These are phyloP conservation scores for Selenicereus undatus DNA, from an alignment of 148 eudicot genomes.

Conservation along the genomic window DNA sequence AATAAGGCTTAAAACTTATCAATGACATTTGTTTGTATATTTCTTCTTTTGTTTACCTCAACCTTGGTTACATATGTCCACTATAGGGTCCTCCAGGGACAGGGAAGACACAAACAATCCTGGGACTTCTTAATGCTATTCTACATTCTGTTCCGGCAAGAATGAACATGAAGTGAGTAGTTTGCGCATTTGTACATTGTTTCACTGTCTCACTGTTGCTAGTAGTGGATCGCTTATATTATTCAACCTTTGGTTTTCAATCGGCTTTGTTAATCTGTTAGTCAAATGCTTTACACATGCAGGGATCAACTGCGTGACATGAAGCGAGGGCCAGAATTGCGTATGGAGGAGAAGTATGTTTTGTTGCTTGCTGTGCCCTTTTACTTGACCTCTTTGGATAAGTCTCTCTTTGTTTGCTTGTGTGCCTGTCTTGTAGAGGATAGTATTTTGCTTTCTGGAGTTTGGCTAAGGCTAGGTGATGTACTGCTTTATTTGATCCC, in stretches of 20 bases:
- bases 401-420: not conserved
- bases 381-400: not conserved
- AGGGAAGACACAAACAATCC: slow-evolving; percentile 96
- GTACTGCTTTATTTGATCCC: not conserved
- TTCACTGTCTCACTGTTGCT: slow-evolving; percentile 4
- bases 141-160: slow-evolving; percentile 93
- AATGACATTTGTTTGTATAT: not conserved
- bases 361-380: slow-evolving; percentile 13
- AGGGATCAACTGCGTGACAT: slow-evolving; percentile 48
- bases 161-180: slow-evolving; percentile 58
- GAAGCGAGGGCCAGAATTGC: slow-evolving; percentile 72
- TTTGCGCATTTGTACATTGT: not conserved
- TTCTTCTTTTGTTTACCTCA: slow-evolving; percentile 1
- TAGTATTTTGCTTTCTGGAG: not conserved
- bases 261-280: slow-evolving; percentile 4
- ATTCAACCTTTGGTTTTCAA: not conserved
- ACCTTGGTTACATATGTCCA: slow-evolving; percentile 15
- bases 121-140: slow-evolving; percentile 90
- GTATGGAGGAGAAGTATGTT: slow-evolving; percentile 69
- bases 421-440: not conserved
- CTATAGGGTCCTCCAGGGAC: slow-evolving; percentile 98
- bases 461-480: not conserved
- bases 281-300: slow-evolving; percentile 23
- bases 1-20: not conserved
- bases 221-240: not conserved